Conservation (phyloP, 805 yeast species). For the Nakazawaea ernobii region DNA sequence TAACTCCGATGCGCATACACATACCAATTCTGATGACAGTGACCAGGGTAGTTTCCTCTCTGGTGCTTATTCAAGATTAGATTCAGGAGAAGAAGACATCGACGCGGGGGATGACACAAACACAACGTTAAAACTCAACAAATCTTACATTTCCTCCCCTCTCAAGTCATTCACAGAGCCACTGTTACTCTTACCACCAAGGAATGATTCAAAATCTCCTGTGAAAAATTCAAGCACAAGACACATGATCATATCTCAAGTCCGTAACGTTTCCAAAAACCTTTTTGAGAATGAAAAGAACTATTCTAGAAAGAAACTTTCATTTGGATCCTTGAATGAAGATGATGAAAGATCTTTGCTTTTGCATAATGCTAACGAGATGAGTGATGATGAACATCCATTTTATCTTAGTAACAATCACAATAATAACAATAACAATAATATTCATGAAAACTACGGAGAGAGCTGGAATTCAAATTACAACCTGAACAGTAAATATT, state of each 20-base stretch:
- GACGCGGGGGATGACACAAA: conserved; percentile 4
- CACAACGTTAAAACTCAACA: conserved; percentile 5
- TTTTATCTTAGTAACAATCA: background rate
- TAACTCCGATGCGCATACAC: background rate
- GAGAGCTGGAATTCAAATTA: background rate
- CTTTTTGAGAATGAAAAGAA: conserved; percentile 6
- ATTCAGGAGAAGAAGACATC: background rate
- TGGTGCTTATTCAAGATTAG: background rate
- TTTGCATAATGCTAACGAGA: background rate
- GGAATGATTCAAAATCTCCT: background rate
- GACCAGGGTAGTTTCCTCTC: conserved; percentile 5
- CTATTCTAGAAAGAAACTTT: conserved; percentile 9
- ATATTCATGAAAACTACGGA: background rate
- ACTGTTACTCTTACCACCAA: background rate
- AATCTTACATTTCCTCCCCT: background rate
- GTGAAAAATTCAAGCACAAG: background rate
- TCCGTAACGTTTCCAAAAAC: conserved; percentile 9
- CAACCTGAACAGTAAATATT: background rate
- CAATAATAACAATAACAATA: background rate
- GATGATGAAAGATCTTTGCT: conserved; percentile 1
- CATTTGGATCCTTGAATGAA: conserved; percentile 8
- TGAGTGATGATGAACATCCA: background rate
- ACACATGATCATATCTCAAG: conserved; percentile 8
- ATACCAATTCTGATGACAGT: background rate
- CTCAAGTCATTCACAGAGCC: background rate